Conservation (phyloP, 2,329 filamentous ascomycete genomes). For the Exophiala sideris region DNA sequence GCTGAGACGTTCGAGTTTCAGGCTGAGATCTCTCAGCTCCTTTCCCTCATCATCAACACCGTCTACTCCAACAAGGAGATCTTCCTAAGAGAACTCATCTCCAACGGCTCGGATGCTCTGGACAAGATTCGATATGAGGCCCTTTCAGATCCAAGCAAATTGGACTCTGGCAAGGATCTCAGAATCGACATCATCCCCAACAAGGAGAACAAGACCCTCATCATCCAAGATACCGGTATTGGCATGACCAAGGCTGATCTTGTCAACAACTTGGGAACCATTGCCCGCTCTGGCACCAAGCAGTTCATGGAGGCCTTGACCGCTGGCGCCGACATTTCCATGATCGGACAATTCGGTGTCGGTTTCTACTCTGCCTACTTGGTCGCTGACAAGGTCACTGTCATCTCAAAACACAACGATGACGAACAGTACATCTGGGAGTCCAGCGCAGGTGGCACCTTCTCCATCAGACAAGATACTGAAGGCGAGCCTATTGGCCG, state of each 20-base stretch:
- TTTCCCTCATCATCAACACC: constrained; percentile 99
- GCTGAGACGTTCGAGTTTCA: constrained; percentile 98
- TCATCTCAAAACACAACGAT: constrained; percentile 98
- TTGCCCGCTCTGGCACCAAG: constrained; percentile 98
- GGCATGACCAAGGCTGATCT: constrained; percentile 99
- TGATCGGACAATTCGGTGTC: constrained; percentile 99
- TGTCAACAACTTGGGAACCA: constrained; percentile 99
- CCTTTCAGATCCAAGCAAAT: constrained; percentile 93
- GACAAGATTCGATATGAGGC: constrained; percentile 99
- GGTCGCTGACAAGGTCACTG: constrained; percentile 91
- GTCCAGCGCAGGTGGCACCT: constrained; percentile 94
- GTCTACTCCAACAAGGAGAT: constrained; percentile 99
- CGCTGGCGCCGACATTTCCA: constrained; percentile 97
- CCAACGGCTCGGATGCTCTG: constrained; percentile 96
- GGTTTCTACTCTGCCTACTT: constrained; percentile 99
- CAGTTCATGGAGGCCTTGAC: constrained; percentile 99
- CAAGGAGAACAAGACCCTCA: constrained; percentile 96
- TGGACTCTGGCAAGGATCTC: constrained; percentile 96
- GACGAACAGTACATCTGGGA: constrained; percentile 99
- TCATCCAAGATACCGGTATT: constrained; percentile 96
- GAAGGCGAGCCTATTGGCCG: constrained; percentile 88
- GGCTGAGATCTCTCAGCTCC: constrained; percentile 99
- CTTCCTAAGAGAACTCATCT: constrained; percentile 97
- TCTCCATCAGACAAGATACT: constrained; percentile 86
- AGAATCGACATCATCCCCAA: constrained; percentile 98